Evolutionary conservation across 495 filamentous ascomycete species (phyloP).

Genomic region (Penicillium pulvis): DNA sequence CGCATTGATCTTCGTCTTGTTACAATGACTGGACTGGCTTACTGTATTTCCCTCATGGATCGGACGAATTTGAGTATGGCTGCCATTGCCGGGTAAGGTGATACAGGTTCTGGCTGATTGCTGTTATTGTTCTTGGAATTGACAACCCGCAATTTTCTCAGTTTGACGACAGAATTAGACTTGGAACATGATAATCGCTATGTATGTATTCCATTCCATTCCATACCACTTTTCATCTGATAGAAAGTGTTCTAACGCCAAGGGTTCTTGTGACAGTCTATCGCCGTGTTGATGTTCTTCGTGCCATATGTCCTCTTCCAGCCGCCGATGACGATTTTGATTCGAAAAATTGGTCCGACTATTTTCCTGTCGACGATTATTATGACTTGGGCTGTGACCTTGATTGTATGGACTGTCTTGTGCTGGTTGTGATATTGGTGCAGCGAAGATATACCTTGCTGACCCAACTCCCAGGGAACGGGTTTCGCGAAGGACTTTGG

Average conservation of each 20-base stretch:
- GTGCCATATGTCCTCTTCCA: slow-evolving; percentile 66
- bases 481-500: slow-evolving; percentile 58
- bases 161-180: slow-evolving; percentile 56
- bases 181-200: slow-evolving; percentile 33
- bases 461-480: slow-evolving; percentile 42
- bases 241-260: background rate
- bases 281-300: slow-evolving; percentile 65
- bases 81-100: slow-evolving; percentile 57
- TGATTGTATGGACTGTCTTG: slow-evolving; percentile 34
- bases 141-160: slow-evolving; percentile 13
- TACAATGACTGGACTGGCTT: slow-evolving; percentile 63
- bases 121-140: background rate
- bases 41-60: slow-evolving; percentile 69
- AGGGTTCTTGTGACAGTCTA: slow-evolving; percentile 38
- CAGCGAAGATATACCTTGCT: background rate
- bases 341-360: slow-evolving; percentile 62
- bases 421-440: background rate
- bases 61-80: slow-evolving; percentile 67
- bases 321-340: slow-evolving; percentile 58
- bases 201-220: slow-evolving; percentile 1
- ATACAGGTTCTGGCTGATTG: background rate
- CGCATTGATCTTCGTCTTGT: slow-evolving; percentile 66
- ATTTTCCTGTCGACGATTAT: slow-evolving; percentile 56
- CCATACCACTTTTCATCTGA: background rate
- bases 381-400: slow-evolving; percentile 50